Base-by-base conservation (phyloP, 2,329 filamentous ascomycete species). In the Dendrostoma leiphaemia region DNA sequence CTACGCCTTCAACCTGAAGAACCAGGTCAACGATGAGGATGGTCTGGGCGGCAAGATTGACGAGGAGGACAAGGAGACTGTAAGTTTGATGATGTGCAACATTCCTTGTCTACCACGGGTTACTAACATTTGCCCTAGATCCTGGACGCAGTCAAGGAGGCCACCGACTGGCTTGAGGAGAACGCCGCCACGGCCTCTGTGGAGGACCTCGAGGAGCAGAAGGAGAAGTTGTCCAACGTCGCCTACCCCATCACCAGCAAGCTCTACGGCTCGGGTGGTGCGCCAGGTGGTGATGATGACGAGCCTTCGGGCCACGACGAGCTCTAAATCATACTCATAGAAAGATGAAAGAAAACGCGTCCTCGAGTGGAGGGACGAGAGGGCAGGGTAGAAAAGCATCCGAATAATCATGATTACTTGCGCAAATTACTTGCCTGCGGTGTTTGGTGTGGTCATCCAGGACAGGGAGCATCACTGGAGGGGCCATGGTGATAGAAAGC, bases 161-260 rank as follows among this genome's bases (percentile, higher is more conserved):
- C 91, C 61, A 88, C 87, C 66, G 92, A 97, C 73, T 99, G 94
- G 94, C 87, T 99, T 57, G 92, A 97, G 65, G 91, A 96, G 84
- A 95, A 97, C 77, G 90, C 84, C 63, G 85, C 88, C 63, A 88
- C 88, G 49, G 94, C 94, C 61, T 84, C 81, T 63, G 82, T 91
- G 57, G 93, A 97, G 80, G 94, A 97, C 80, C 97, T 97, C 67
- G 92, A 97, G 76, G 94, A 99, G 85, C 93, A 97, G 82, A 96
- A 95, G 83, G 93, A 99, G 89, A 97, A 97, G 84, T 84, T 99
- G 64, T 95, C 90, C 67, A 89, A 89, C 74, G 90, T 97, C 62
- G 94, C 94, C 51, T 97, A 97, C 80, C 94, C 94, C 64, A 99
- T 99, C 78, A 99, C 94, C 66, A 96, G 90, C 80, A 99, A 99